Base-by-base conservation (phyloP, 1,284 basidiomycete genomes). In the Malassezia japonica region DNA sequence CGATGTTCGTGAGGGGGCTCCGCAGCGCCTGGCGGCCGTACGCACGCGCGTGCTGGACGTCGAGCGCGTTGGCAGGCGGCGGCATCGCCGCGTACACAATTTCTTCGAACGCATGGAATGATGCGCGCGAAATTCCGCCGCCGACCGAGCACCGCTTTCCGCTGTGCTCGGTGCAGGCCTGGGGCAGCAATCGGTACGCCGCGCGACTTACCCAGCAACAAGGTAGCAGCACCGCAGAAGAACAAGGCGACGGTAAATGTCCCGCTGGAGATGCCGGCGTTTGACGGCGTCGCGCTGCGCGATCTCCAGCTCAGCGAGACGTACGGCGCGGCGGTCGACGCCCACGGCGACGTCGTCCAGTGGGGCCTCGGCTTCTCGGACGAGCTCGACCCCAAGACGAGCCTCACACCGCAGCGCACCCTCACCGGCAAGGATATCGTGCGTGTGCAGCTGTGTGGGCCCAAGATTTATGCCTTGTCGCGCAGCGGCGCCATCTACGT, bases 301-400 rank as follows among this genome's bases (percentile, higher is more conserved):
- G 66, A 70, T 41, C 53, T 72, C 38, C 59, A 56, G 38, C 51
- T 72, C 9, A 49, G 56, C 21, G 65, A 69, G 38, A 64, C 61
- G 45, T 65, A 70, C 43, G 70, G 62, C 32, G 68, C 64, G 3
- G 68, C 68, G 0, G 66, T 71, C 7, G 70, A 72, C 45, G 65
- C 82, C 2, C 78, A 80, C 35, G 91, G 91, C 21, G 86, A 96
- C 31, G 56, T 72, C 3, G 57, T 66, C 21, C 70, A 72, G 50
- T 72, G 70, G 70, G 70, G 70, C 21, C 50, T 62, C 8, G 70
- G 68, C n/a, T 72, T 71, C 2, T 53, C 60, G 0, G 59, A 59
- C 32, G 65, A 65, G 24, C 38, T 25, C 15, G 65, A 65, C 24
- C 56, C 56, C 24, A 49, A 45, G 36, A 34, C 52, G 21, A 43